phyloP scores from a whole-genome alignment of 208 protist genomes.

The Trypanosoma boissoni region DNA sequence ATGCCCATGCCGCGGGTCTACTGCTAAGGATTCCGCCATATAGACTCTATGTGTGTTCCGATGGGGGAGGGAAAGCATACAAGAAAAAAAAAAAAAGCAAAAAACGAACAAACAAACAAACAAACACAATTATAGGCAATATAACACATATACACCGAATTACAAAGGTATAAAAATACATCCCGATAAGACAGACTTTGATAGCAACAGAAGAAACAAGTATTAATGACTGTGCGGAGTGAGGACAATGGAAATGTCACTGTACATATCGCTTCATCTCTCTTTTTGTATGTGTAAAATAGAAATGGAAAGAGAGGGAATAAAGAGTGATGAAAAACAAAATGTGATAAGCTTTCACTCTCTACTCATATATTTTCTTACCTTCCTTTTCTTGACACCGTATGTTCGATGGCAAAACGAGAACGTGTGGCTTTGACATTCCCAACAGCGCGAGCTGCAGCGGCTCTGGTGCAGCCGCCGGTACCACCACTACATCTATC shows the following conservation, averaged over 20 bases:
- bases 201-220: slow-evolving; percentile 4
- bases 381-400: neutral
- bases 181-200: neutral
- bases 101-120: slow-evolving; percentile 3
- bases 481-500: slow-evolving; percentile 55
- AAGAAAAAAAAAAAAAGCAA: slow-evolving; percentile 5
- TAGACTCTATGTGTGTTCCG: neutral
- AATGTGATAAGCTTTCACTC: neutral
- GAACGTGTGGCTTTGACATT: slow-evolving; percentile 54
- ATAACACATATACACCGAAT: neutral
- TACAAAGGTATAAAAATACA: slow-evolving; percentile 1
- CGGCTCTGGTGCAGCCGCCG: slow-evolving; percentile 37
- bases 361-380: slow-evolving; percentile 5
- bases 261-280: slow-evolving; percentile 3
- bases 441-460: slow-evolving; percentile 56
- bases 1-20: neutral
- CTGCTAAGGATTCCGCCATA: slow-evolving; percentile 24
- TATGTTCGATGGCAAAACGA: slow-evolving; percentile 44
- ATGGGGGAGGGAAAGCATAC: neutral
- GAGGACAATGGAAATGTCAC: neutral
- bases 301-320: neutral
- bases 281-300: neutral
- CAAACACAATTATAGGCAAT: neutral
- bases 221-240: slow-evolving; percentile 1
- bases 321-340: neutral